phyloP scores from a whole-genome alignment of 139 green algal genomes.

The Chlamydomonas applanata region DNA sequence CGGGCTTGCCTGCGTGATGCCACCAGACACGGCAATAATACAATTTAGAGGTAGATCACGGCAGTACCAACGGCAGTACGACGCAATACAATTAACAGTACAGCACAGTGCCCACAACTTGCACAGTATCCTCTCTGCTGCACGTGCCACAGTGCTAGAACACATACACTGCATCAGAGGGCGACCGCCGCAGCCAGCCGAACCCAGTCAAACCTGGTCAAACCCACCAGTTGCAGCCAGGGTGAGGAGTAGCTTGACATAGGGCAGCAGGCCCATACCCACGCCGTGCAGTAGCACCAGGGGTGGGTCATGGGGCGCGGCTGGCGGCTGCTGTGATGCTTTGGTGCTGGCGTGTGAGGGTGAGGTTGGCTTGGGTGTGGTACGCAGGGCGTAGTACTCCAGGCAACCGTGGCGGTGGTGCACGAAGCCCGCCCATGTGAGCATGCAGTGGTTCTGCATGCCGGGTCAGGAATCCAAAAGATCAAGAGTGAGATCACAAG shows the following conservation, averaged over 20 bases:
- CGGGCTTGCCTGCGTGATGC: conserved; percentile 27
- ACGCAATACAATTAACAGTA: too few relatives aligned
- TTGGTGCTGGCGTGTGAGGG: not conserved
- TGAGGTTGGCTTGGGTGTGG: not conserved
- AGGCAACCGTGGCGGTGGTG: not conserved
- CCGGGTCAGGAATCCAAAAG: not conserved
- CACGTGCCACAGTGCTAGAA: too few relatives aligned
- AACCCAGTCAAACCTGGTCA: not conserved
- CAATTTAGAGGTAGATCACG: too few relatives aligned
- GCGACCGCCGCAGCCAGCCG: too few relatives aligned
- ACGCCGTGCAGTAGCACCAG: conserved; percentile 40
- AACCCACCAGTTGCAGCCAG: conserved; percentile 41
- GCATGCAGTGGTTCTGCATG: conserved; percentile 33
- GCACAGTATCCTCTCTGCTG: too few relatives aligned
- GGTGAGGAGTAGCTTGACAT: conserved; percentile 36
- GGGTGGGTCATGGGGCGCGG: not conserved
- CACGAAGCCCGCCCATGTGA: conserved; percentile 16
- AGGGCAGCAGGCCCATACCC: conserved; percentile 42
- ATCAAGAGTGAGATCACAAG: too few relatives aligned
- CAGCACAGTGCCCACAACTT: too few relatives aligned
- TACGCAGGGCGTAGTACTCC: not conserved
- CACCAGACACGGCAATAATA: not conserved
- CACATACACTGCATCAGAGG: too few relatives aligned
- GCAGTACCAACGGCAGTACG: too few relatives aligned
- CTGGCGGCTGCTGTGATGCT: too few relatives aligned